phyloP scores from a whole-genome alignment of 768 basidiomycete genomes.

The Roridomyces roridus region DNA sequence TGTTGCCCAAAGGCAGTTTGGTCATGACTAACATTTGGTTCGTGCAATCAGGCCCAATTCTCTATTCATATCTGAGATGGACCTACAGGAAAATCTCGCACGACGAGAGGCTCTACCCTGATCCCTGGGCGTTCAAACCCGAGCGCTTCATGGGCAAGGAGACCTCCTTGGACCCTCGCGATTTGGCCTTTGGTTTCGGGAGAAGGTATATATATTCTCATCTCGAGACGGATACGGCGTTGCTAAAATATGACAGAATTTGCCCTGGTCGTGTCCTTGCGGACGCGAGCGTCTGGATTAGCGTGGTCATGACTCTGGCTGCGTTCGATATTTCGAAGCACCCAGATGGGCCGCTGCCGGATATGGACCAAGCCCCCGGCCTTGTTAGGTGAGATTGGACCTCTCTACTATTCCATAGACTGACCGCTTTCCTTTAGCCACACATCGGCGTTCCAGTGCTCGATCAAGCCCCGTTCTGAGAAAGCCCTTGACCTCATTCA shows the following conservation, averaged over 20 bases:
- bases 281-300: conserved; percentile 49
- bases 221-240: not conserved
- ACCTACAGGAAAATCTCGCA: conserved; percentile 45
- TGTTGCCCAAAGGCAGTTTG: conserved; percentile 47
- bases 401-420: too few relatives aligned
- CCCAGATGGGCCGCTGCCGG: conserved; percentile 37
- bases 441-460: conserved; percentile 47
- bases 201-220: conserved; percentile 39
- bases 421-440: conserved; percentile 37
- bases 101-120: conserved; percentile 46
- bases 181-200: conserved; percentile 60
- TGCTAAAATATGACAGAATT: conserved; percentile 31
- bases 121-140: conserved; percentile 53
- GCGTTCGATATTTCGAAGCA: conserved; percentile 45
- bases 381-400: conserved; percentile 36
- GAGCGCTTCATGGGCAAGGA: conserved; percentile 51
- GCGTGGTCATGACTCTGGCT: conserved; percentile 45
- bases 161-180: conserved; percentile 49
- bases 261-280: conserved; percentile 46
- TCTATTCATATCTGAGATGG: not conserved
- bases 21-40: conserved; percentile 43
- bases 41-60: not conserved
- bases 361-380: conserved; percentile 49
- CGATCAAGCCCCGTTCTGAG: conserved; percentile 47
- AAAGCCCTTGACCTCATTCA: conserved; percentile 45